Percentiles rank a stretch among this genome's conserved stretches.
Conservation (phyloP, 1,284 basidiomycete genomes). For the Trichosporon faecale region DNA sequence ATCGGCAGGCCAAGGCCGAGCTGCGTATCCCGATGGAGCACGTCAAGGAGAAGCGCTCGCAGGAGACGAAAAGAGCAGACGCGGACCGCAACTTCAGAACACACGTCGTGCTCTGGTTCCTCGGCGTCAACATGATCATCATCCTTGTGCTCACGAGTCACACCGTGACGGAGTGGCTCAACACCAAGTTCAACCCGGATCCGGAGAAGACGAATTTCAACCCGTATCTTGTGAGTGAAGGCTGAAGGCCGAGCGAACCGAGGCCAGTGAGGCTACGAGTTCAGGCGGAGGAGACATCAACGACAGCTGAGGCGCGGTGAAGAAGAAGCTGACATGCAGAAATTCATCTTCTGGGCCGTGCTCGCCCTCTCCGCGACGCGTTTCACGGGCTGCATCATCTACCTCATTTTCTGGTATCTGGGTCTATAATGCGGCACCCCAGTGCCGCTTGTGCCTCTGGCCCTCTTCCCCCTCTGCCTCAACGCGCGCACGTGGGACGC, state of each 20-base stretch:
- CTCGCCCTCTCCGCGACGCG: constrained; percentile 73
- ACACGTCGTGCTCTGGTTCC: constrained; percentile 79
- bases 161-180: constrained; percentile 60
- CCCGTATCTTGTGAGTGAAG: constrained; percentile 62
- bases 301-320: too few species aligned
- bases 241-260: not conserved
- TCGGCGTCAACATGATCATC: constrained; percentile 79
- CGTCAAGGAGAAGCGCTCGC: constrained; percentile 74
- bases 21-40: constrained; percentile 58
- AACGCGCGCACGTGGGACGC: too few species aligned
- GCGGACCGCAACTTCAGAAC: constrained; percentile 54
- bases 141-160: constrained; percentile 77
- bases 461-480: too few species aligned
- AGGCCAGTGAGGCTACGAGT: too few species aligned
- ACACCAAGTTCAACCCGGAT: constrained; percentile 51
- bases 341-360: constrained; percentile 76
- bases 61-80: constrained; percentile 86
- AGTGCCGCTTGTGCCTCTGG: too few species aligned
- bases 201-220: constrained; percentile 62
- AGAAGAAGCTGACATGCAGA: constrained; percentile 31
- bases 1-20: constrained; percentile 67
- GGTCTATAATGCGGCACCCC: not conserved
- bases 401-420: constrained; percentile 64
- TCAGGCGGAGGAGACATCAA: too few species aligned
- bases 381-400: constrained; percentile 71